Evolutionary conservation across 2,329 filamentous ascomycete genomes (phyloP).

Genomic region (Sporothrix phasma): DNA sequence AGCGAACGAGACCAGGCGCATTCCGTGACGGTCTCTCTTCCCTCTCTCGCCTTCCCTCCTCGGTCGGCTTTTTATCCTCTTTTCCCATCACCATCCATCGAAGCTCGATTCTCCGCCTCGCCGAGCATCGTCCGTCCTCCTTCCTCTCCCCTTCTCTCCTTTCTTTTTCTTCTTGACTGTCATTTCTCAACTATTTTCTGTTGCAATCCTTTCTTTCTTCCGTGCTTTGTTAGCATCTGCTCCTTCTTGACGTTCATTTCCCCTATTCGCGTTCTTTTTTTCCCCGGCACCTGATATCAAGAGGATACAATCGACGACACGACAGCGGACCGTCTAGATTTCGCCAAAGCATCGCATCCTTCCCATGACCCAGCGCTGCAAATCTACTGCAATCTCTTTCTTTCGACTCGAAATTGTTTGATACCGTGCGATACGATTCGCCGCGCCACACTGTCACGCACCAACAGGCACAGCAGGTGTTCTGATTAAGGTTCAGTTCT

Average conservation of each 20-base stretch:
- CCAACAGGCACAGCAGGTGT: slow-evolving; percentile 6
- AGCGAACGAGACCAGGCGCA: slow-evolving; percentile 2
- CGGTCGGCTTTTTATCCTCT: slow-evolving; percentile 1
- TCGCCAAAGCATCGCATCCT: not conserved
- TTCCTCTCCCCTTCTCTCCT: not conserved
- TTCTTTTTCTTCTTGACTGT: slow-evolving; percentile 3
- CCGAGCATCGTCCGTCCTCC: not conserved
- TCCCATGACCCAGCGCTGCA: not conserved
- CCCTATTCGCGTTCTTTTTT: not conserved
- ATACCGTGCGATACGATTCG: not conserved
- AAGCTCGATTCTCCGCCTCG: slow-evolving; percentile 3
- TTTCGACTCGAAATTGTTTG: not conserved
- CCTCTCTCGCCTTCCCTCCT: slow-evolving; percentile 1
- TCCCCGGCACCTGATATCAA: not conserved
- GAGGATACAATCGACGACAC: not conserved
- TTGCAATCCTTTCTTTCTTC: not conserved
- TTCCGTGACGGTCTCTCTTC: slow-evolving; percentile 1
- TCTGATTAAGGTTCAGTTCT: not conserved
- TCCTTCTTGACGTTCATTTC: slow-evolving; percentile 12
- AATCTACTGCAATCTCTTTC: not conserved
- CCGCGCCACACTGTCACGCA: slow-evolving; percentile 3
- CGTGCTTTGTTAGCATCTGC: not conserved
- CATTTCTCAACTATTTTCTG: not conserved
- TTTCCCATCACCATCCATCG: slow-evolving; percentile 5
- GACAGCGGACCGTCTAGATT: not conserved